Conservation (phyloP, 345 rosid species). For the Eucalyptus curtisii region DNA sequence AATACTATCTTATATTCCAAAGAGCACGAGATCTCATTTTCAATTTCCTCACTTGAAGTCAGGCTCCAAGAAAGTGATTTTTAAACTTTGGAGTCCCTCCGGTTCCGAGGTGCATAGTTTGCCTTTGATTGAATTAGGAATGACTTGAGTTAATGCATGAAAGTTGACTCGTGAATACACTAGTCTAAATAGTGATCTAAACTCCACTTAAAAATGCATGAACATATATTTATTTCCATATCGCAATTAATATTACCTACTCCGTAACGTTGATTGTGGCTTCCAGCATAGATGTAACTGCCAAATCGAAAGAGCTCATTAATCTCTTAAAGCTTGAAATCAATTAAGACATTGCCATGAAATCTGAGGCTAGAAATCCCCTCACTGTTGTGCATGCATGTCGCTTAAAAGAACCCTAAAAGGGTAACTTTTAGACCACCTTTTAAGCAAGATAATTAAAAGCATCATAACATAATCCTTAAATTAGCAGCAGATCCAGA, state of each 20-base stretch:
- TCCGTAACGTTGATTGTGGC: background rate
- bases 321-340: background rate
- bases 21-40: rapidly evolving
- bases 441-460: background rate
- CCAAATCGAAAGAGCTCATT: background rate
- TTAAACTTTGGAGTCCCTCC: background rate
- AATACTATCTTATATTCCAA: no score
- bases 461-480: background rate
- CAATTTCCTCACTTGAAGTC: rapidly evolving
- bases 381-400: background rate
- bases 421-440: background rate
- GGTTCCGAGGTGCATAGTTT: background rate
- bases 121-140: background rate
- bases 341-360: background rate
- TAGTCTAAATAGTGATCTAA: background rate
- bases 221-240: background rate
- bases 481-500: background rate
- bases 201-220: background rate
- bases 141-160: background rate
- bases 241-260: rapidly evolving
- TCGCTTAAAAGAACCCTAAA: background rate
- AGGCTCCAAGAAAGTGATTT: background rate
- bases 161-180: background rate
- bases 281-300: background rate
- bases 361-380: background rate